Evolutionary conservation across 2,329 filamentous ascomycete genomes (phyloP).

Genomic region (Podosphaera aphanis): DNA sequence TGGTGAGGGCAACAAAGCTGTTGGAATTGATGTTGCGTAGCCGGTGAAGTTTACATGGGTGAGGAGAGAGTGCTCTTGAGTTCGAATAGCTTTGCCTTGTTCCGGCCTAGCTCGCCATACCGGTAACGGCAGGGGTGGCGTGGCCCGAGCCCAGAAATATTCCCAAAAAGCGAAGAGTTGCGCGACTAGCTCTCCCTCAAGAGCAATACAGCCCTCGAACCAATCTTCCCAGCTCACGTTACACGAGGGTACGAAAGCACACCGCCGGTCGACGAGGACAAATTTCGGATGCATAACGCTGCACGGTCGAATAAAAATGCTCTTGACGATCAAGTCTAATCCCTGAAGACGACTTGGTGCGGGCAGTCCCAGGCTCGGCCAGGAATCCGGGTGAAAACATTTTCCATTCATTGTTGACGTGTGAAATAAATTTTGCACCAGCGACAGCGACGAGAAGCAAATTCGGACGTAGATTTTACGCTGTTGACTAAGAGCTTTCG

Average conservation of each 20-base stretch:
- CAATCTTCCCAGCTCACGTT: slow-evolving; percentile 77
- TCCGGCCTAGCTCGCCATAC: no score
- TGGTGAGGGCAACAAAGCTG: slow-evolving; percentile 48
- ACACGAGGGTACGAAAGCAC: slow-evolving; percentile 51
- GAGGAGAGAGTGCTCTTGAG: not conserved
- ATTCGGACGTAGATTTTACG: slow-evolving; percentile 27
- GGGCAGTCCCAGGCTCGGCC: slow-evolving; percentile 42
- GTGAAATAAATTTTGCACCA: slow-evolving; percentile 55
- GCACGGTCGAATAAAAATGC: slow-evolving; percentile 55
- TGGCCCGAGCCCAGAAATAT: slow-evolving; percentile 35
- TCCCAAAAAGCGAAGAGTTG: slow-evolving; percentile 44
- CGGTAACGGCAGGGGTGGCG: slow-evolving; percentile 4
- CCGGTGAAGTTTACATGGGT: slow-evolving; percentile 1
- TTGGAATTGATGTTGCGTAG: slow-evolving; percentile 11
- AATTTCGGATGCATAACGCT: slow-evolving; percentile 82
- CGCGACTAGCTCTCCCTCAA: slow-evolving; percentile 36
- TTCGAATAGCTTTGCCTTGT: not conserved
- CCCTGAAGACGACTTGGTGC: slow-evolving; percentile 25
- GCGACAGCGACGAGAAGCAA: slow-evolving; percentile 50
- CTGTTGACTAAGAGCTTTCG: slow-evolving; percentile 18
- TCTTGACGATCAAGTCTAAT: slow-evolving; percentile 49
- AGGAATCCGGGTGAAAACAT: slow-evolving; percentile 30
- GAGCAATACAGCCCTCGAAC: slow-evolving; percentile 54
- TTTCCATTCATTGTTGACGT: slow-evolving; percentile 38
- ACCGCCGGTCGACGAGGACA: slow-evolving; percentile 43